Evolutionary conservation across 2,329 filamentous ascomycete genomes (phyloP).

Genomic region (Aspergillus awamori): DNA sequence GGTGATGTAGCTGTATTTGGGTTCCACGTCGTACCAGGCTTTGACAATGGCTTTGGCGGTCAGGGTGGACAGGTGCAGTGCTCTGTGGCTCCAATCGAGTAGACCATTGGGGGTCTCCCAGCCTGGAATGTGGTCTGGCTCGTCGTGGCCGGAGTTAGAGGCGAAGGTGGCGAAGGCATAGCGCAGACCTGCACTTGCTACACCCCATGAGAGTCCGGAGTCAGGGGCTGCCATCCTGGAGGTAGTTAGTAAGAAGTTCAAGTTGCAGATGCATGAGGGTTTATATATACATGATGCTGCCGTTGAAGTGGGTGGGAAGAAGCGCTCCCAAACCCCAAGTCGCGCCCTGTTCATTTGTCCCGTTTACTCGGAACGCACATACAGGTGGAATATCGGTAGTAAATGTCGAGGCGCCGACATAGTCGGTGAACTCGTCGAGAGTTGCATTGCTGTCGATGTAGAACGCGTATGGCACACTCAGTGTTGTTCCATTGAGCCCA

Average conservation of each 20-base stretch:
- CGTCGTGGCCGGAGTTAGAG: background rate
- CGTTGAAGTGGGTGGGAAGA: background rate
- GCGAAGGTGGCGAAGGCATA: background rate
- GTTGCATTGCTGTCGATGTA: background rate
- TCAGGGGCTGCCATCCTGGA: background rate
- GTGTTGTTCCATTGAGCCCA: background rate
- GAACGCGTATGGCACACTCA: background rate
- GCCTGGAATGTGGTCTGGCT: background rate
- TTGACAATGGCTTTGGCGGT: background rate
- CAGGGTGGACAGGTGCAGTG: background rate
- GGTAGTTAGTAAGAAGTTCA: background rate
- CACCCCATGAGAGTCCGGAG: background rate
- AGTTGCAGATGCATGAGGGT: background rate
- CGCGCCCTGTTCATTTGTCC: background rate
- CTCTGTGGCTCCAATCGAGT: background rate
- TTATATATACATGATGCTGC: background rate
- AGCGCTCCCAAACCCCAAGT: background rate
- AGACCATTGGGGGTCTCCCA: background rate
- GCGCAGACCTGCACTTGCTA: background rate
- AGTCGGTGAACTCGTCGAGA: background rate
- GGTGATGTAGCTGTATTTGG: slow-evolving; percentile 1
- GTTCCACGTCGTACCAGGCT: background rate
- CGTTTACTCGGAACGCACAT: background rate
- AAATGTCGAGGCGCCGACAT: background rate
- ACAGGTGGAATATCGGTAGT: background rate